Conservation (phyloP, 495 filamentous ascomycete genomes). For the Antarctomyces pellizariae region DNA sequence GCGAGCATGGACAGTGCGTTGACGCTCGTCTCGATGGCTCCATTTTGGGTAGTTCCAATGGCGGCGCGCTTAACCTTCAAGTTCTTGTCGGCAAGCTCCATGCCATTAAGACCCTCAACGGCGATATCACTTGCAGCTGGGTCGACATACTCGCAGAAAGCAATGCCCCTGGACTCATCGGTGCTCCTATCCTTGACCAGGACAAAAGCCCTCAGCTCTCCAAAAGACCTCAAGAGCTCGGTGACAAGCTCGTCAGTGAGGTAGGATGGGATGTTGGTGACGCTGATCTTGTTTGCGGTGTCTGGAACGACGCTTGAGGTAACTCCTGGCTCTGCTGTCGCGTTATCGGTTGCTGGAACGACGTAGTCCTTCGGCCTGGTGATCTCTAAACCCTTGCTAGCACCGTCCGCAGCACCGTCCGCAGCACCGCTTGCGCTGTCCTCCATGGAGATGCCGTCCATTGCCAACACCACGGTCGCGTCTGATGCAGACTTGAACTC, state of each 20-base stretch:
- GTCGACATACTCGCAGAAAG: constrained; percentile 87
- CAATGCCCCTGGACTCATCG: constrained; percentile 85
- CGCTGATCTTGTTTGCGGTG: constrained; percentile 82
- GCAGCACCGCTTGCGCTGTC: constrained; percentile 31
- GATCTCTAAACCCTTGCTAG: constrained; percentile 45
- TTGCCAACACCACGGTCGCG: constrained; percentile 70
- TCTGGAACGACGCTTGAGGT: constrained; percentile 68
- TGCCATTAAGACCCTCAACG: constrained; percentile 74
- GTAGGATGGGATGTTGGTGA: constrained; percentile 69
- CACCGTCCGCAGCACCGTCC: constrained; percentile 31
- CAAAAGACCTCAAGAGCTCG: constrained; percentile 74
- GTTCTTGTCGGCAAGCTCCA: constrained; percentile 70
- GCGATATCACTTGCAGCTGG: constrained; percentile 57
- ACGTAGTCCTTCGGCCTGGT: constrained; percentile 95
- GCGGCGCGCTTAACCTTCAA: constrained; percentile 75
- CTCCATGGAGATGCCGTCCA: constrained; percentile 78
- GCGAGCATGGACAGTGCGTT: constrained; percentile 99
- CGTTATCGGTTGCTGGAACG: constrained; percentile 62
- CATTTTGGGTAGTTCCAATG: constrained; percentile 74
- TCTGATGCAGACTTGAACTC: constrained; percentile 80
- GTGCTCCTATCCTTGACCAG: constrained; percentile 71
- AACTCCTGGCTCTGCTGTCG: constrained; percentile 50
- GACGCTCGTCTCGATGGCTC: constrained; percentile 81
- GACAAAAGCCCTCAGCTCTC: constrained; percentile 79
- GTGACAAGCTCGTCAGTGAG: constrained; percentile 77